These are phyloP conservation scores for Nemania sp. DNA, from an alignment of 2,329 filamentous ascomycete species.

Conservation along the genomic window DNA sequence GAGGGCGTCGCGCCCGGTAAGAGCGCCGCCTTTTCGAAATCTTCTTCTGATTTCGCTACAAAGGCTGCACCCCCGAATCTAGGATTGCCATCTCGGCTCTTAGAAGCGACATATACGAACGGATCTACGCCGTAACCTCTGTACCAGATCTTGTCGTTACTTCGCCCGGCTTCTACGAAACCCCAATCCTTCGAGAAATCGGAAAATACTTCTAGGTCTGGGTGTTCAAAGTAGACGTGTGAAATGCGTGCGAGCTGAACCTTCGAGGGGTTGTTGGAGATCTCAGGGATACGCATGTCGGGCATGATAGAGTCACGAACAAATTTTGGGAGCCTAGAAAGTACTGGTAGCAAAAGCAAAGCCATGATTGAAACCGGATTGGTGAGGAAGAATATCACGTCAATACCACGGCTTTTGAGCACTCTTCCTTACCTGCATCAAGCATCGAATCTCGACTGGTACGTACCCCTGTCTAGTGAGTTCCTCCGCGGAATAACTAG, in stretches of 20 bases:
- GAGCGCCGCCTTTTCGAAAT: conserved; percentile 56
- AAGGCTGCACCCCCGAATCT: conserved; percentile 47
- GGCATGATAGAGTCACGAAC: conserved; percentile 37
- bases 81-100: conserved; percentile 40
- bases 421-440: not conserved
- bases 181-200: conserved; percentile 49
- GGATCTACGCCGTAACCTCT: conserved; percentile 64
- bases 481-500: conserved; percentile 44
- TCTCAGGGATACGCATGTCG: conserved; percentile 41
- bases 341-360: conserved; percentile 18
- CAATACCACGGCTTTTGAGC: conserved; percentile 22
- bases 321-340: conserved; percentile 28
- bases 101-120: conserved; percentile 60
- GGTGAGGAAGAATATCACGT: not conserved
- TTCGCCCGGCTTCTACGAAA: conserved; percentile 41
- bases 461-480: conserved; percentile 4
- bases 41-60: conserved; percentile 52
- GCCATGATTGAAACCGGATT: conserved; percentile 21
- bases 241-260: conserved; percentile 39
- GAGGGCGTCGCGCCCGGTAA: conserved; percentile 54
- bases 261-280: conserved; percentile 42
- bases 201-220: conserved; percentile 44
- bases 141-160: conserved; percentile 57
- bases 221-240: conserved; percentile 47
- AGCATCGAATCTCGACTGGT: not conserved